Evolutionary conservation across 768 basidiomycete species (phyloP), one percentile per base, ranked within the genome.

Genomic region (Leccinellum luteum): DNA sequence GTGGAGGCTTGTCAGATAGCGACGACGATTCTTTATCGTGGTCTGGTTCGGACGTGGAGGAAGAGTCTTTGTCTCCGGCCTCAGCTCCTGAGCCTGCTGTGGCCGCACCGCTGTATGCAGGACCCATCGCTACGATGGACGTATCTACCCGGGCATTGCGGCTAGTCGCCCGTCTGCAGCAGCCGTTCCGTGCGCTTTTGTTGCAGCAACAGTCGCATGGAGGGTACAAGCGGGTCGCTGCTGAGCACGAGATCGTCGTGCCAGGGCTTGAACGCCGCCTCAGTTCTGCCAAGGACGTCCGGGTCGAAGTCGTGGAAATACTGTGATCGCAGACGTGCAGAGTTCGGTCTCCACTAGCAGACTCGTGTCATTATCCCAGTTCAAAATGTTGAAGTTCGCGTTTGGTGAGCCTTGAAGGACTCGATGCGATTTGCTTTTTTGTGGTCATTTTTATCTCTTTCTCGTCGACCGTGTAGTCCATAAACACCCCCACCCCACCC

Each of bases 131-230:
- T 4, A 15, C 7, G 10, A n/a, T 17, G 32, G 55, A 51, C 4
- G 48, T 21, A 10, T 49, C 27, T 23, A 56, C 54, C 1, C 48
- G n/a, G 38, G 57, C 54, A 4, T 25, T 58, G 44, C 62, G 57
- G 30, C 17, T 62, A 2, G 2, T 62, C 14, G 56, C 38, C 19
- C 50, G 47, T 44, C 27, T 62, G n/a, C 50, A 35, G 30, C 52
- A 58, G 31, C 61, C 56, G 12, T 63, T 63, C 54, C 32, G 27
- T 4, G 51, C 43, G 3, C 21, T 62, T 14, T 43, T 61, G 35
- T 55, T 60, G 10, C 44, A 48, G 47, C 35, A 52, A 35, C 59
- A 56, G 14, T 2, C 38, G 1, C 7, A 28, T 14, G 31, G 49
- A 19, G 49, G 31, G 49, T 50, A 32, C 49, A 50, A 50, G 49